Evolutionary conservation across 129 eudicot species (phyloP), one percentile per base, ranked within the genome.

Genomic region (Ambrosia trifida): DNA sequence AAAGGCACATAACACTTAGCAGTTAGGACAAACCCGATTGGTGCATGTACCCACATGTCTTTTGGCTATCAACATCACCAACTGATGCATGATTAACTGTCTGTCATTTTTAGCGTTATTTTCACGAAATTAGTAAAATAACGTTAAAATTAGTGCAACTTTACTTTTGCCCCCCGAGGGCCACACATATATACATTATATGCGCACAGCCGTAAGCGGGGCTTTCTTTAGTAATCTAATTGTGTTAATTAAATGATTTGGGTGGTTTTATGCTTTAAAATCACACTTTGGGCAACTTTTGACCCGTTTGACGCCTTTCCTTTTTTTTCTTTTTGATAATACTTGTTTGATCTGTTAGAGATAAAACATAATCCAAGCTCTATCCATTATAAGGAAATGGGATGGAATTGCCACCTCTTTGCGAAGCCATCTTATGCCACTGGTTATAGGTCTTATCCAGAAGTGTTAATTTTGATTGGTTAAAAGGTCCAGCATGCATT

Each of bases 401-500:
- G 56, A 19, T 14, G 24, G 62, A 7, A 10, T 11, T 54, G 62
- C 33, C 62, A 54, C 35, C 7, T 54, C 35, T 19, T 35, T 33
- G 31, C 32, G 9, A 63, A 36, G 20, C 31, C 49, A 36, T 63
- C 49, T 63, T 38, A 63, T 17, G 28, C 11, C 36, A 49, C 36
- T 63, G 10, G 31, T 63, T 63, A 38, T 30, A 3, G 30, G 8
- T 16, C 49, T 63, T 36, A 63, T 63, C 30, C 6, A n/a, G 7
- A 18, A 63, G 47, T 63, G 31, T 63, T 63, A 36, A 63, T 35
- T 30, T 63, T 63, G 47, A 16, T 7, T 35, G 30, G 6, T 30
- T 38, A 50, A 50, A 50, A 24, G 56, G 68, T 36, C 47, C 30
- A 38, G 5, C 68, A 63, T 36, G 44, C 47, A 17, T 63, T 63